Evolutionary conservation across 768 basidiomycete species (phyloP).

Genomic region (Tulasnella sp.): DNA sequence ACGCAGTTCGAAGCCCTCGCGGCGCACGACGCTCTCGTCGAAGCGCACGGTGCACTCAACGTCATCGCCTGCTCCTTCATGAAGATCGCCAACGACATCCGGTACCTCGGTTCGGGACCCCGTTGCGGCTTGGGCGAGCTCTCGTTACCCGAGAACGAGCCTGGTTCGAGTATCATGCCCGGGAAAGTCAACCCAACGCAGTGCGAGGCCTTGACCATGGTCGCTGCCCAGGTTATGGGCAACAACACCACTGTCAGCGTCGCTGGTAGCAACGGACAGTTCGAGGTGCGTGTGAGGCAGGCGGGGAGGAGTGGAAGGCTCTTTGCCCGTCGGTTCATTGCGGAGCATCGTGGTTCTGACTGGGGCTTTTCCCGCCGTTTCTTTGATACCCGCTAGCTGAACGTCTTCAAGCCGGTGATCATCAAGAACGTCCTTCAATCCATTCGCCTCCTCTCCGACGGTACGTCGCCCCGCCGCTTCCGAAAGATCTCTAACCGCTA

Average conservation of each 20-base stretch:
- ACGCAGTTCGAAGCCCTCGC: constrained; percentile 91
- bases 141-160: constrained; percentile 93
- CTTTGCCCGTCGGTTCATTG: background rate
- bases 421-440: constrained; percentile 97
- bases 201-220: constrained; percentile 98
- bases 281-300: constrained; percentile 78
- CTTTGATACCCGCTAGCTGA: constrained; percentile 45
- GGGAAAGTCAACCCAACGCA: constrained; percentile 99
- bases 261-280: constrained; percentile 91
- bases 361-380: background rate
- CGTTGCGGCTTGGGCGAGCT: constrained; percentile 96
- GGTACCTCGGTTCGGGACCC: constrained; percentile 94
- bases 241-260: constrained; percentile 90
- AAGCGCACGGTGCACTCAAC: constrained; percentile 94
- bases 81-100: constrained; percentile 99
- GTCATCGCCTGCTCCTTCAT: constrained; percentile 92
- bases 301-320: too few species aligned
- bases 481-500: background rate
- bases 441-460: constrained; percentile 87
- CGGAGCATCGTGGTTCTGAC: background rate
- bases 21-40: constrained; percentile 95
- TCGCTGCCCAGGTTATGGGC: constrained; percentile 96
- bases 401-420: constrained; percentile 98
- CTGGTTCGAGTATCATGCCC: constrained; percentile 98
- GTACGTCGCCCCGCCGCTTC: constrained; percentile 29